Evolutionary conservation across 2,329 filamentous ascomycete species (phyloP).

Genomic region (Fusarium luffae): DNA sequence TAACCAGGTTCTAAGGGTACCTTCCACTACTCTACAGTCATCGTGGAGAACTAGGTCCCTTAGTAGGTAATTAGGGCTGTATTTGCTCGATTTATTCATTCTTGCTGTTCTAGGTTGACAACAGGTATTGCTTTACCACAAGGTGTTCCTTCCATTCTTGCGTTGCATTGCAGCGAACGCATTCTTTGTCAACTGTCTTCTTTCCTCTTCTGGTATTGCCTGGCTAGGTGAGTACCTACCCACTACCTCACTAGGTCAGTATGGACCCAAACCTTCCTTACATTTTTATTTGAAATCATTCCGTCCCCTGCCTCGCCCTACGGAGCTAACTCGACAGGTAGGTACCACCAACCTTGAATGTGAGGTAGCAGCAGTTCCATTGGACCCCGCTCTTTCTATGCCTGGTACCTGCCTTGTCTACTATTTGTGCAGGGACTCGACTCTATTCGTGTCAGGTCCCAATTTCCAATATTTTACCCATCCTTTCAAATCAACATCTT

Average conservation of each 20-base stretch:
- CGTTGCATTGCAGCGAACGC: not conserved
- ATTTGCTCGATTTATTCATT: slow-evolving; percentile 1
- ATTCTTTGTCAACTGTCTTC: not conserved
- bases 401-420: slow-evolving; percentile 4
- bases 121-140: not conserved
- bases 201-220: not conserved
- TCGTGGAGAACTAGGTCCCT: not conserved
- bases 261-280: not conserved
- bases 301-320: not conserved
- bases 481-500: slow-evolving; percentile 31
- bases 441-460: not conserved
- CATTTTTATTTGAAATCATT: slow-evolving; percentile 10
- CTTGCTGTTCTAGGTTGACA: not conserved
- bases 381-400: slow-evolving; percentile 16
- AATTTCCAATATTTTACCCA: slow-evolving; percentile 37
- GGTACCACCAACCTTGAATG: not conserved
- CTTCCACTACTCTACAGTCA: slow-evolving; percentile 7
- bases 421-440: not conserved
- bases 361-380: not conserved
- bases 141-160: not conserved
- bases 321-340: not conserved
- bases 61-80: slow-evolving; percentile 12
- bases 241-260: not conserved
- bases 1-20: not conserved
- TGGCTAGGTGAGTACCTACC: not conserved